Evolutionary conservation across 2,329 filamentous ascomycete genomes (phyloP).

Genomic region (Hirsutella rhossiliensis): DNA sequence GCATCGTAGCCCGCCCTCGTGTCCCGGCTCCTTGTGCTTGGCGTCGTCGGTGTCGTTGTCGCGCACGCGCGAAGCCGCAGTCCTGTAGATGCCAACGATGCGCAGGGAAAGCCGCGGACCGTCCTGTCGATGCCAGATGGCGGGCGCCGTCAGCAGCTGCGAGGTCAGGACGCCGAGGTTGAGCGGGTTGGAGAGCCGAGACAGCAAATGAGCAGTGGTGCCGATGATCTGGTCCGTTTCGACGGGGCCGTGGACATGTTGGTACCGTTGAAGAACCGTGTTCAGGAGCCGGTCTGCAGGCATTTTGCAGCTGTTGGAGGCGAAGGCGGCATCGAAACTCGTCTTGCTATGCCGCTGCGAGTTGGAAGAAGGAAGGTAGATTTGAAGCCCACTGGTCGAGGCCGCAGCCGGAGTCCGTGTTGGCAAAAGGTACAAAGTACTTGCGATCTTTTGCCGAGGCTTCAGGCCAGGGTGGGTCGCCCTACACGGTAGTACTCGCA

Average conservation of each 20-base stretch:
- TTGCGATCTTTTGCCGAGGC: too few relatives aligned
- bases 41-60: constrained; percentile 30
- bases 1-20: constrained; percentile 31
- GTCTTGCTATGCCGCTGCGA: neutral
- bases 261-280: constrained; percentile 49
- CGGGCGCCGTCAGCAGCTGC: constrained; percentile 58
- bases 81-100: constrained; percentile 60
- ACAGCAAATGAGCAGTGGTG: constrained; percentile 55
- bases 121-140: constrained; percentile 53
- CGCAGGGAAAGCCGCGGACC: constrained; percentile 51
- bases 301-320: constrained; percentile 29
- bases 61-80: constrained; percentile 45
- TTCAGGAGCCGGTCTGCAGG: constrained; percentile 55
- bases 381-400: neutral
- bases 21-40: constrained; percentile 16
- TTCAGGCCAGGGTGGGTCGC: too few relatives aligned
- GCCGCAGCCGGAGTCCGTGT: too few relatives aligned
- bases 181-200: constrained; percentile 59
- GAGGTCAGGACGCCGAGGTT: constrained; percentile 63
- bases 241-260: constrained; percentile 36
- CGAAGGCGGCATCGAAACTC: neutral
- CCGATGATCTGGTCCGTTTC: constrained; percentile 47
- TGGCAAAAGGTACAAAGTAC: too few relatives aligned
- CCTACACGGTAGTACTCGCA: too few relatives aligned
- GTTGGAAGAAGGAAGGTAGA: neutral